Conservation (phyloP, 352 stramenopile genomes). For the Phytophthora cryptogea region DNA sequence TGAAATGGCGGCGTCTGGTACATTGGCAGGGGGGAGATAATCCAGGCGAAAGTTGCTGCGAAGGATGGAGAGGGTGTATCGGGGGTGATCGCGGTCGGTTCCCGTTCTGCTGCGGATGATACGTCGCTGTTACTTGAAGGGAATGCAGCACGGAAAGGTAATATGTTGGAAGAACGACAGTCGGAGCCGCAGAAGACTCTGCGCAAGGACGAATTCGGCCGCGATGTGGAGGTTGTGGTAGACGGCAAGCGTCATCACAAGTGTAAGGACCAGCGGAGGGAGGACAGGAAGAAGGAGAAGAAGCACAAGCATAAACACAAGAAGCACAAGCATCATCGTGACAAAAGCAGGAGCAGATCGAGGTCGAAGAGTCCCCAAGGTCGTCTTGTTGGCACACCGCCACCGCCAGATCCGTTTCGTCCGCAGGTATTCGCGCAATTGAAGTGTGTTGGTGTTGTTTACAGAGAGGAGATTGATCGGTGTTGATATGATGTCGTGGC, state of each 20-base stretch:
- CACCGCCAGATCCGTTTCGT: constrained; percentile 63
- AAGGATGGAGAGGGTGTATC: not conserved
- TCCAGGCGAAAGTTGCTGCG: constrained; percentile 8
- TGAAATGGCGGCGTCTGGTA: not conserved
- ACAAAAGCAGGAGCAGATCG: constrained; percentile 23
- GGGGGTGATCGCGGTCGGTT: not conserved
- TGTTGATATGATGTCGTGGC: constrained; percentile 1
- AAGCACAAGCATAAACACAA: constrained; percentile 30
- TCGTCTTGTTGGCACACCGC: constrained; percentile 43
- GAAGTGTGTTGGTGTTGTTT: not conserved
- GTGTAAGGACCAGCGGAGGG: constrained; percentile 11
- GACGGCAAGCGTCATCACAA: constrained; percentile 26
- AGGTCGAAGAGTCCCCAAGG: constrained; percentile 31
- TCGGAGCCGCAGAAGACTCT: constrained; percentile 30
- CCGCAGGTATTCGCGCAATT: constrained; percentile 43
- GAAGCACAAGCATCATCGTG: constrained; percentile 26
- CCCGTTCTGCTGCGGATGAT: not conserved
- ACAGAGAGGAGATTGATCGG: constrained; percentile 3
- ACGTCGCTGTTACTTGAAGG: not conserved
- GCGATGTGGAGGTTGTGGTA: constrained; percentile 50
- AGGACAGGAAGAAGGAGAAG: constrained; percentile 27
- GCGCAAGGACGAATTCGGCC: constrained; percentile 83
- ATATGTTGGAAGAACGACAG: not conserved
- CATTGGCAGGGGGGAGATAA: constrained; percentile 37
- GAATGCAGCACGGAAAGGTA: not conserved